These are phyloP conservation scores for Musa itinerans DNA, from an alignment of 176 grass and related monocot species.

Conservation along the genomic window DNA sequence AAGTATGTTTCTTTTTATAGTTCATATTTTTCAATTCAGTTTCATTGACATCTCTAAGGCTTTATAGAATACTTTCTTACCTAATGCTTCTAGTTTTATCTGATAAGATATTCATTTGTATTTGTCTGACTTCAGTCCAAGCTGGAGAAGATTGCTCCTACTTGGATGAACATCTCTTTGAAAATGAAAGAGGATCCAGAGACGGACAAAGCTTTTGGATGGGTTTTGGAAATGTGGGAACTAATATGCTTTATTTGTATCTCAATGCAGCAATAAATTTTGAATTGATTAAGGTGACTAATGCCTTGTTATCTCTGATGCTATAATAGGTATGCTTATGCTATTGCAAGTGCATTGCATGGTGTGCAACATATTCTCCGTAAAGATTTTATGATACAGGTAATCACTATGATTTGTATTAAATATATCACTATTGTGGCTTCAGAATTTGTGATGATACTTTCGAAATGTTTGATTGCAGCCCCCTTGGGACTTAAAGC, in stretches of 20 bases:
- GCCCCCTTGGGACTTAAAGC: slow-evolving; percentile 75
- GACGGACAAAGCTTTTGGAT: slow-evolving; percentile 91
- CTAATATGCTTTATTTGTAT: slow-evolving; percentile 11
- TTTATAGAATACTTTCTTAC: not conserved
- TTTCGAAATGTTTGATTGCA: slow-evolving; percentile 31
- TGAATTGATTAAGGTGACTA: not conserved
- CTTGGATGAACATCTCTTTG: slow-evolving; percentile 94
- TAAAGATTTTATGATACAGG: slow-evolving; percentile 99
- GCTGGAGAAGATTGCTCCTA: slow-evolving; percentile 95
- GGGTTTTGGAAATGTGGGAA: slow-evolving; percentile 98
- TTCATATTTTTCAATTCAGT: not conserved
- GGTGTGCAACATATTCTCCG: slow-evolving; percentile 83
- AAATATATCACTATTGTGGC: not conserved
- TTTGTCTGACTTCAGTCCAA: slow-evolving; percentile 30
- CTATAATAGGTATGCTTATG: slow-evolving; percentile 89
- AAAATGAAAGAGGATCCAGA: slow-evolving; percentile 89
- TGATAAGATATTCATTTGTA: not conserved
- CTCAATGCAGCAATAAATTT: not conserved
- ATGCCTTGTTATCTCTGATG: not conserved
- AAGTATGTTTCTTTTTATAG: too few relatives aligned
- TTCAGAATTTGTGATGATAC: not conserved
- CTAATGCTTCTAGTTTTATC: not conserved
- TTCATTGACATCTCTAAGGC: not conserved
- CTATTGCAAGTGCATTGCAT: slow-evolving; percentile 95
- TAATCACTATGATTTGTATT: slow-evolving; percentile 16